Evolutionary conservation across 108 stramenopile species (phyloP), one percentile per base, ranked within the genome.

Genomic region (Cyclotella atomus): DNA sequence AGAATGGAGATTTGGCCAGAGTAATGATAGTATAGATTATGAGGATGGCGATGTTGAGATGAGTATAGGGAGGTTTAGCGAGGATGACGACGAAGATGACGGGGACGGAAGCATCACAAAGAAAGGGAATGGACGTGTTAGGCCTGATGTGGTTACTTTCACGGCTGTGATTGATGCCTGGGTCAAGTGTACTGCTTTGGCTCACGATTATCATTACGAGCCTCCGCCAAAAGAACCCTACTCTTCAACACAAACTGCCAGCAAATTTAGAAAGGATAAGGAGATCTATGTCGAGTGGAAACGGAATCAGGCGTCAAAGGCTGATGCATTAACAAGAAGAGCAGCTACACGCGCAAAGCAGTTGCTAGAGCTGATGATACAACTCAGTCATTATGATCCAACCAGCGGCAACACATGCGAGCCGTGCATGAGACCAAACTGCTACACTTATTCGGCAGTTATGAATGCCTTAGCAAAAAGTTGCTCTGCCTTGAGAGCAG

Each of bases 71-170:
- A 49, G 25, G 21, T 35, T 16, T 15, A 35, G 23, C 28, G 62
- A 70, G 28, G 34, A 38, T 3, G 16, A 68, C 32, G n/a, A 36
- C 0, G 69, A 67, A 33, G 41, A 56, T 46, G 56, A 33, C 41
- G 27, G 0, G 0, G 47, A 49, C 9, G 44, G 27, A 10, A 55
- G 27, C 2, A 54, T 4, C 54, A 0, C 27, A 59, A 17, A 28
- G 27, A 23, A 24, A 35, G 72, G 77, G 38, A 79, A 84, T 65
- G 70, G 77, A 10, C 57, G 78, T 20, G 67, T 89, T 15, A 78
- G 79, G 55, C 92, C 92, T 0, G 90, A 93, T 64, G 85, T 89
- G 6, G 74, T 88, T 9, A 85, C 88, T 0, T 88, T 93, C 53
- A 83, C 82, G 0, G 85, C 88, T 3, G 72, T 90, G 32, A 81